Evolutionary conservation across 257 asterid species (phyloP), one percentile per base, ranked within the genome.

Genomic region (Knoxia roxburghii): DNA sequence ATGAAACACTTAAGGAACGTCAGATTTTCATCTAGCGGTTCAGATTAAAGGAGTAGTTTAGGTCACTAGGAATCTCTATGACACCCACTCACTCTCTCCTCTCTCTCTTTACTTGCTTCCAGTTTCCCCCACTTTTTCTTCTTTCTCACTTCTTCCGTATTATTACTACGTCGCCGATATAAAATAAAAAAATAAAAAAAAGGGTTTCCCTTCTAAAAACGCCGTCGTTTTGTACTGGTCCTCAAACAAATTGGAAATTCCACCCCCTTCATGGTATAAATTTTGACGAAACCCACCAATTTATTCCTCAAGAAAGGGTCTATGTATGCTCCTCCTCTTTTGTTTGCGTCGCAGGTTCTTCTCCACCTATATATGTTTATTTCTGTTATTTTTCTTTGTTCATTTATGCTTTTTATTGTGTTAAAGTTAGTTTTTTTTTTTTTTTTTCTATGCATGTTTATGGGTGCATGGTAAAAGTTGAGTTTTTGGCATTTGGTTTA

Each of bases 81-180:
- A 32, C 75, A 74, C 78, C 71, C 68, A 48, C 71, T 27, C 68
- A 54, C 63, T 68, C 63, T 63, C 74, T 26, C 72, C 63, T 40
- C 51, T 51, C 4, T 32, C n/a, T n/a, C n/a, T n/a, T n/a, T n/a
- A n/a, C n/a, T n/a, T n/a, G n/a, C n/a, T n/a, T n/a, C n/a, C n/a
- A n/a, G n/a, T n/a, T n/a, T n/a, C 15, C 30, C 32, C 2, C 4
- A 8, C 29, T 33, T 18, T 14, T 32, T 17, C 65, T 35, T 13
- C 49, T 60, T n/a, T 24, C 54, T 23, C 53, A 48, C 21, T 48
- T 48, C 53, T 48, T 53, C 49, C 32, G 61, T 35, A 30, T 63
- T 18, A 37, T 3, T 9, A n/a, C 48, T 43, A 20, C 65, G 65
- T 74, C 67, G 48, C 49, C 71, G 70, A 18, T 33, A n/a, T 1